These are phyloP conservation scores for Mycena indigotica DNA, from an alignment of 768 basidiomycete genomes.

Conservation along the genomic window DNA sequence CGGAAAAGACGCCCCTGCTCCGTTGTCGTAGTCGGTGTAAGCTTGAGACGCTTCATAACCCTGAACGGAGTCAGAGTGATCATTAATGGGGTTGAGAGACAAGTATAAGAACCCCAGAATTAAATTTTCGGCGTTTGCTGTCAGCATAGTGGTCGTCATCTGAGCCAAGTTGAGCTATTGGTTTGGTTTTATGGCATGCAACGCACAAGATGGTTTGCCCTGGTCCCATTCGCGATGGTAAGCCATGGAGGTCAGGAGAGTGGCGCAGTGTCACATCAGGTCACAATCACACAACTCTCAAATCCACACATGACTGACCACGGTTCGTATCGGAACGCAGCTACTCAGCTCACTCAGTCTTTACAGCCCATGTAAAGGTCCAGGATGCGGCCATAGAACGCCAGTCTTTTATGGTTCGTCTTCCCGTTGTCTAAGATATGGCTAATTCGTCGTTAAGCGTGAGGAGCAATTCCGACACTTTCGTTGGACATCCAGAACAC, in stretches of 20 bases:
- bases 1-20: slow-evolving; percentile 42
- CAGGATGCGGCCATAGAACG: slow-evolving; percentile 64
- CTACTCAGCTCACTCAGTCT: neutral
- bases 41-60: slow-evolving; percentile 52
- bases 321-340: slow-evolving; percentile 4
- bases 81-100: slow-evolving; percentile 37
- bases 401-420: slow-evolving; percentile 50
- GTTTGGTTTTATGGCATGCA: too few relatives aligned
- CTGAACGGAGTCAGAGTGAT: slow-evolving; percentile 44
- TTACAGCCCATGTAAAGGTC: slow-evolving; percentile 27
- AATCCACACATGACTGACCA: slow-evolving; percentile 7
- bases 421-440: slow-evolving; percentile 10
- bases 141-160: slow-evolving; percentile 73
- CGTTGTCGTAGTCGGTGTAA: slow-evolving; percentile 48
- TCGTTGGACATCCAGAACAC: slow-evolving; percentile 71
- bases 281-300: neutral
- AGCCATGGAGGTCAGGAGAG: slow-evolving; percentile 51
- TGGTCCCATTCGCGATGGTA: slow-evolving; percentile 88
- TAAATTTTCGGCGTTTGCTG: slow-evolving; percentile 78
- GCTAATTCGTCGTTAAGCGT: too few relatives aligned
- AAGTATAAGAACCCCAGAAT: slow-evolving; percentile 57
- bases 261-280: slow-evolving; percentile 28
- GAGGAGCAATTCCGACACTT: slow-evolving; percentile 85
- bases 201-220: slow-evolving; percentile 67
- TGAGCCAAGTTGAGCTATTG: slow-evolving; percentile 48